These are phyloP conservation scores for Helotiales sp. DNA, from an alignment of 2,329 filamentous ascomycete species.

Conservation along the genomic window DNA sequence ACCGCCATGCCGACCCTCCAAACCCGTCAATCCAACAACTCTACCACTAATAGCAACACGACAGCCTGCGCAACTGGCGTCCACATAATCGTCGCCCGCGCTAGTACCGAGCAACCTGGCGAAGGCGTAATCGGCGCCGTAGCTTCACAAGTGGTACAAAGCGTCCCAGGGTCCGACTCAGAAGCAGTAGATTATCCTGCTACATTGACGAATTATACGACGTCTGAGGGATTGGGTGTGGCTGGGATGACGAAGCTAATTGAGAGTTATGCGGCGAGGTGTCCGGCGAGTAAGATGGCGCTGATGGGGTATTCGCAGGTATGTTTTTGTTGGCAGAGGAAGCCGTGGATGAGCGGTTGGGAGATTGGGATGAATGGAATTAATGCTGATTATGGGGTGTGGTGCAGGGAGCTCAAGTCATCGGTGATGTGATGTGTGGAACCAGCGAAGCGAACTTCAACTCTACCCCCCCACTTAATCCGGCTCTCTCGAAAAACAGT, in stretches of 20 bases:
- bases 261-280: conserved; percentile 41
- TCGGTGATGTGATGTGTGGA: conserved; percentile 41
- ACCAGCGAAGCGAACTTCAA: conserved; percentile 35
- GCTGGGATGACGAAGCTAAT: conserved; percentile 41
- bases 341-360: too few species aligned
- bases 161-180: conserved; percentile 43
- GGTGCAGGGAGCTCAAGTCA: conserved; percentile 38
- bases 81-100: conserved; percentile 47
- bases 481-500: conserved; percentile 24
- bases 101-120: conserved; percentile 43
- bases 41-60: conserved; percentile 7
- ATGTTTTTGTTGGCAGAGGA: background rate
- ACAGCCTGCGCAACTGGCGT: conserved; percentile 21
- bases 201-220: conserved; percentile 37
- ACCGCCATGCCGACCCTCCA: background rate
- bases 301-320: conserved; percentile 46
- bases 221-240: conserved; percentile 42
- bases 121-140: conserved; percentile 44
- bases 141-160: conserved; percentile 40
- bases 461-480: conserved; percentile 24
- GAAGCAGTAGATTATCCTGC: conserved; percentile 45
- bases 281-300: conserved; percentile 42
- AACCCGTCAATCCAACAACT: background rate
- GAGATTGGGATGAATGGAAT: too few species aligned
- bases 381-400: background rate